phyloP scores from a whole-genome alignment of 352 stramenopile species.

The Phytophthora megakarya region DNA sequence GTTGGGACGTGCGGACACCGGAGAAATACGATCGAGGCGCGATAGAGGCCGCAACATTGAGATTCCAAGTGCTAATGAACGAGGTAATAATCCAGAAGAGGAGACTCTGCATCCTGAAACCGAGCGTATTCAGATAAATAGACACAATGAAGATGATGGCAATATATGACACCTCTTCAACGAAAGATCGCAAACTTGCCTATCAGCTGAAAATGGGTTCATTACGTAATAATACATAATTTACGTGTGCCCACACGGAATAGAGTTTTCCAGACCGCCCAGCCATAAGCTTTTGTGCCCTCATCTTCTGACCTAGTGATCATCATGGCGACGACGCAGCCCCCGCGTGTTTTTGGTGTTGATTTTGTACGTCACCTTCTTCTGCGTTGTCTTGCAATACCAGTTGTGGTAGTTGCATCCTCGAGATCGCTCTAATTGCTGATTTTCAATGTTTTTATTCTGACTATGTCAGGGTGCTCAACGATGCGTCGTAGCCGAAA shows the following conservation, averaged over 20 bases:
- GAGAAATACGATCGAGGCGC: slow-evolving; percentile 40
- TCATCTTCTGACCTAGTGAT: slow-evolving; percentile 23
- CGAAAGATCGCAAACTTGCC: too few species aligned
- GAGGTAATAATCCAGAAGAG: not conserved
- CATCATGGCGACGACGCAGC: slow-evolving; percentile 33
- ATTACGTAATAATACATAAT: slow-evolving; percentile 4
- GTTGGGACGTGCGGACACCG: slow-evolving; percentile 23
- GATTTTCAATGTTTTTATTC: slow-evolving; percentile 6
- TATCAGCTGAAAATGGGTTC: slow-evolving; percentile 10
- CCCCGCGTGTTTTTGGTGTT: slow-evolving; percentile 67
- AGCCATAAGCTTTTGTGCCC: slow-evolving; percentile 8
- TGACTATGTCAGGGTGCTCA: slow-evolving; percentile 59
- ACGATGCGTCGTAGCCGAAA: slow-evolving; percentile 76
- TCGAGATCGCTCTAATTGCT: slow-evolving; percentile 3
- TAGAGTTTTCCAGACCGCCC: slow-evolving; percentile 28
- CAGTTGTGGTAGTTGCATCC: not conserved
- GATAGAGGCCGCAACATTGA: slow-evolving; percentile 11
- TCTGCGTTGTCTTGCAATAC: not conserved
- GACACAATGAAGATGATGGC: too few species aligned
- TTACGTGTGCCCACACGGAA: slow-evolving; percentile 15
- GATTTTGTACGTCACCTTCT: slow-evolving; percentile 65
- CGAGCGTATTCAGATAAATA: too few species aligned
- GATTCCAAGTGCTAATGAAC: not conserved
- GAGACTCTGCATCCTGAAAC: too few species aligned
- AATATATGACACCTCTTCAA: too few species aligned